phyloP scores from a whole-genome alignment of 257 asterid species.

The Solanum lycopersicoides region DNA sequence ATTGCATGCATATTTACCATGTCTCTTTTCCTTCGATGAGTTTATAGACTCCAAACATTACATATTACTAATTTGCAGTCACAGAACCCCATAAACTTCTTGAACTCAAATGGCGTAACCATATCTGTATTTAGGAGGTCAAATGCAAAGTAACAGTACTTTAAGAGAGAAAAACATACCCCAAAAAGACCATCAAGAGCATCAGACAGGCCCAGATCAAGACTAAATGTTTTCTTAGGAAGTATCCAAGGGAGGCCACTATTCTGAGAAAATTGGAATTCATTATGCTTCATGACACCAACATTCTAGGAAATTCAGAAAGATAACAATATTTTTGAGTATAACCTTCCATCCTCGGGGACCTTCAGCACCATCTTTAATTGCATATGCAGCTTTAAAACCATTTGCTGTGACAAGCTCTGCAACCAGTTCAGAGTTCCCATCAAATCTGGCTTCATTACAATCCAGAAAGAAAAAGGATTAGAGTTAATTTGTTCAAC shows the following conservation, averaged over 20 bases:
- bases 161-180: conserved; percentile 7
- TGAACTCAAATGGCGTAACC: neutral
- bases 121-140: neutral
- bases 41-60: neutral
- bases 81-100: neutral
- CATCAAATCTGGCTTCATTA: conserved; percentile 97
- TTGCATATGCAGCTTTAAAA: conserved; percentile 90
- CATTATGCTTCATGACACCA: neutral
- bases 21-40: neutral
- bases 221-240: conserved; percentile 45
- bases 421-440: conserved; percentile 94
- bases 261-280: conserved; percentile 40
- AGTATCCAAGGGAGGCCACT: conserved; percentile 87
- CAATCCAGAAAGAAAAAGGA: conserved; percentile 22
- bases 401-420: conserved; percentile 90
- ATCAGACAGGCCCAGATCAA: conserved; percentile 33
- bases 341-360: conserved; percentile 68
- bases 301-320: neutral
- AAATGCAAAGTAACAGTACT: neutral
- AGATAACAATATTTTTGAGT: neutral
- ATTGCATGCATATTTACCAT: neutral
- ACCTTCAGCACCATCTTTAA: conserved; percentile 92
- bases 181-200: conserved; percentile 19
- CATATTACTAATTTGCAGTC: neutral
- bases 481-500: neutral